Evolutionary conservation across 495 filamentous ascomycete species (phyloP).

Genomic region (Annulohypoxylon nitens): DNA sequence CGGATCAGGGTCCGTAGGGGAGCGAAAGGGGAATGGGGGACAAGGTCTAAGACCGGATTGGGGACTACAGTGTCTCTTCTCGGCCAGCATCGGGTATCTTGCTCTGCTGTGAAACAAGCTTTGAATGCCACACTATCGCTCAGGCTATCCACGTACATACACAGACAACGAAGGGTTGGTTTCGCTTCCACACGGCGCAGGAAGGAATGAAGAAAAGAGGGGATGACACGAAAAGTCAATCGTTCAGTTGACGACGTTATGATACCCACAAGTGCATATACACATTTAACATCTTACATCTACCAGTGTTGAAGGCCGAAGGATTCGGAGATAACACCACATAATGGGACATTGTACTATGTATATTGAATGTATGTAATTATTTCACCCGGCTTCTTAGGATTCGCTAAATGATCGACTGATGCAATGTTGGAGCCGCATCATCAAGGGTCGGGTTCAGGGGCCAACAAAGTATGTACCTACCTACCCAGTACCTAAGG

Average conservation of each 20-base stretch:
- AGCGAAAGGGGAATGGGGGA: slow-evolving; percentile 12
- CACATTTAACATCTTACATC: slow-evolving; percentile 10
- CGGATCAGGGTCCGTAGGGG: slow-evolving; percentile 23
- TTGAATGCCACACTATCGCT: slow-evolving; percentile 20
- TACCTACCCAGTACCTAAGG: not conserved
- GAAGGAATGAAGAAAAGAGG: not conserved
- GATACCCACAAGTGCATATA: slow-evolving; percentile 31
- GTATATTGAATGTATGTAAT: not conserved
- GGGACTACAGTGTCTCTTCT: slow-evolving; percentile 23
- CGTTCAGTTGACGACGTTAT: slow-evolving; percentile 40
- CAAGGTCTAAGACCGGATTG: slow-evolving; percentile 18
- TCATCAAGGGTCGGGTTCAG: slow-evolving; percentile 1
- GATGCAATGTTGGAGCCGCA: slow-evolving; percentile 27
- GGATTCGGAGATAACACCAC: slow-evolving; percentile 11
- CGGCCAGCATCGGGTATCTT: slow-evolving; percentile 45
- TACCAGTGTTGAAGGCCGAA: slow-evolving; percentile 13
- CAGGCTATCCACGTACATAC: slow-evolving; percentile 9
- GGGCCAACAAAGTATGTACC: not conserved
- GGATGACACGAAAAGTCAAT: slow-evolving; percentile 24
- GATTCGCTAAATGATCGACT: slow-evolving; percentile 6
- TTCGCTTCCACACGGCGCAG: slow-evolving; percentile 32
- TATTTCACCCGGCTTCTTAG: not conserved
- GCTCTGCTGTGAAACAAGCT: slow-evolving; percentile 22
- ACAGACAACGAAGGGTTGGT: not conserved
- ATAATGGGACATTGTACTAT: slow-evolving; percentile 8